Base-by-base conservation (phyloP, 2,329 filamentous ascomycete genomes). In the Neopestalotiopsis clavispora region DNA sequence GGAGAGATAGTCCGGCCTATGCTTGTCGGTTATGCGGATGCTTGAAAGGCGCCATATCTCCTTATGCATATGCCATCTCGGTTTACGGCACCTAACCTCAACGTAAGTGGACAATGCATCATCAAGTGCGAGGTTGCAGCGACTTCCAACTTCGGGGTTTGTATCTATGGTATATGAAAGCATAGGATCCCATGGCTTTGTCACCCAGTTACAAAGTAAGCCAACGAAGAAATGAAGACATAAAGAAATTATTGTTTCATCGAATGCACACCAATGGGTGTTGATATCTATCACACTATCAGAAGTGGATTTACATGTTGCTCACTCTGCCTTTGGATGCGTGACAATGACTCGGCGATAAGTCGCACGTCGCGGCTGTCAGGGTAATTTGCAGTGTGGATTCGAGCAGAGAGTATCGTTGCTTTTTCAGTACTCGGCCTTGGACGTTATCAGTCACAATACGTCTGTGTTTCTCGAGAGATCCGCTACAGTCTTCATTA, bases 61-160 rank as follows among this genome's bases (percentile, higher is more conserved):
- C 45, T 52, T 52, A 52, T 52, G 45, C 45, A n/a, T 23, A 52
- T 52, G 45, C 45, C 45, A 52, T 52, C 45, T 52, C 45, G 45
- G 45, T 52, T 52, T 17, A 52, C 45, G 45, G 45, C 45, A 52
- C 45, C 14, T 52, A 52, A 17, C n/a, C n/a, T 52, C 45, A n/a
- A 52, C 7, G 45, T 52, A 52, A 49, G 45, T 52, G 20, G 45
- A 17, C 20, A 52, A 52, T 23, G 45, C 9, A 52, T 52, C 45
- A 52, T 52, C 20, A 52, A 20, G 17, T 6, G 17, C n/a, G 45
- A 52, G 45, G 45, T 52, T 52, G 45, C 17, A 52, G 45, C 45
- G 45, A 17, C 45, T 52, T 52, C 45, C 45, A 17, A 52, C 9
- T 52, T 10, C 14, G n/a, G 6, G 45, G 17, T 52, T 52, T 52